Base-by-base conservation (phyloP, 2,329 filamentous ascomycete species). In the Bipolaris cookei region DNA sequence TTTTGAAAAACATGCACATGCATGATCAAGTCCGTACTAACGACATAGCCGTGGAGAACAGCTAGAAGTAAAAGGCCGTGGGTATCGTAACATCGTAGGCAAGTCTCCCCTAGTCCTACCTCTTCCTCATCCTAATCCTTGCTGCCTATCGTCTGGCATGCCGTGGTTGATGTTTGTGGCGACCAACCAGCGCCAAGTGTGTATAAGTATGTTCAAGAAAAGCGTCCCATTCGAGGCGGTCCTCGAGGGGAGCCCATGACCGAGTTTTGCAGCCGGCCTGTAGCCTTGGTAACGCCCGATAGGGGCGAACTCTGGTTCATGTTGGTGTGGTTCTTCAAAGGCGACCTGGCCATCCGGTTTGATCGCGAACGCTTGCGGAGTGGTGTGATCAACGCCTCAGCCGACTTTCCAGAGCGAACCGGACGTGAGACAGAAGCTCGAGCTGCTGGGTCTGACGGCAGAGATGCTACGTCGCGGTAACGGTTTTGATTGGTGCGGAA, bases 401-500 rank as follows among this genome's bases (percentile, higher is more conserved):
- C 75, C 5, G 75, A 76, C 56, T 74, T 72, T 45, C 75, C 75
- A 21, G 73, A 76, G 34, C 74, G 71, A 28, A 77, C 67, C 8
- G 75, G 74, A 41, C 70, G 69, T 2, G 74, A 75, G 25, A 73
- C 71, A 7, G 74, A 73, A 20, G 71, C 70, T 20, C 74, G 74
- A 41, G 71, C 68, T 30, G 69, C 69, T 14, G 74, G 74, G 47
- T 77, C 73, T 10, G 72, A 68, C 25, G 74, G 74, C 41, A 76
- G 69, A 41, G 73, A 72, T 18, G 75, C 69, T 16, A 77, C 65
- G 55, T 76, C 74, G 45, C 75, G 73, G 48, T 73, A 76, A 20
- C 73, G 69, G 44, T 71, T 76, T 47, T 77, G 75, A 35, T 77
- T 76, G 57, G 74, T 76, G 28, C 75, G 70, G 65, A 77, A 77